phyloP scores from a whole-genome alignment of 2,329 filamentous ascomycete species.

The Xylariaceae sp. region DNA sequence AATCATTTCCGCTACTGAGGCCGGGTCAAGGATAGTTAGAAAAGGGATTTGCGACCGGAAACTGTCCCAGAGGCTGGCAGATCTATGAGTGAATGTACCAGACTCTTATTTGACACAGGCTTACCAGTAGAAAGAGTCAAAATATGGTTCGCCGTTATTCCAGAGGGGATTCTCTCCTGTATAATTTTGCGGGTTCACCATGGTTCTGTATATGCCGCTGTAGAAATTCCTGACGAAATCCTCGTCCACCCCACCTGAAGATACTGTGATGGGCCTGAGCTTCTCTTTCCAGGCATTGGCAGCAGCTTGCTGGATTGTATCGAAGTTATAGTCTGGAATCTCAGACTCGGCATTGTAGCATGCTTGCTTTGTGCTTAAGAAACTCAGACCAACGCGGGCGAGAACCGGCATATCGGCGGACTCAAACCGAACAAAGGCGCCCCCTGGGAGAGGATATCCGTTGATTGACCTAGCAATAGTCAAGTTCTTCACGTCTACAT shows the following conservation, averaged over 20 bases:
- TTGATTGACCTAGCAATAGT: conserved; percentile 54
- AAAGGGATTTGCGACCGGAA: conserved; percentile 72
- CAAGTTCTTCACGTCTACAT: conserved; percentile 49
- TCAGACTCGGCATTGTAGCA: conserved; percentile 70
- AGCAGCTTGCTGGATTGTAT: conserved; percentile 53
- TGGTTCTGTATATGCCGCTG: conserved; percentile 71
- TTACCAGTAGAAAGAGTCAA: conserved; percentile 74
- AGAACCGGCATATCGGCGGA: conserved; percentile 54
- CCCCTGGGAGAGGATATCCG: conserved; percentile 58
- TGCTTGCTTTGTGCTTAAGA: conserved; percentile 67
- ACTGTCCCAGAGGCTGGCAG: conserved; percentile 65
- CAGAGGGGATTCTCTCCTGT: conserved; percentile 73
- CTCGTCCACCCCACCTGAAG: conserved; percentile 52
- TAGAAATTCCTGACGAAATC: conserved; percentile 67
- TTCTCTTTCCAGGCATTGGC: conserved; percentile 64
- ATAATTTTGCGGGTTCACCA: conserved; percentile 75
- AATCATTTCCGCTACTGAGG: conserved; percentile 66
- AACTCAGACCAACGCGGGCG: conserved; percentile 69
- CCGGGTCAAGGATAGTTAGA: conserved; percentile 68
- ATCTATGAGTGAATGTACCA: conserved; percentile 11
- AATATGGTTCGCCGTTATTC: conserved; percentile 69
- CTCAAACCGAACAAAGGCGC: conserved; percentile 66
- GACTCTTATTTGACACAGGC: conserved; percentile 9
- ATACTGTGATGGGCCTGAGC: conserved; percentile 59
- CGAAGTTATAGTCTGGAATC: conserved; percentile 69